Evolutionary conservation across 2,329 filamentous ascomycete genomes (phyloP), one percentile per base, ranked within the genome.

Genomic region (Drechslerella dactyloides): DNA sequence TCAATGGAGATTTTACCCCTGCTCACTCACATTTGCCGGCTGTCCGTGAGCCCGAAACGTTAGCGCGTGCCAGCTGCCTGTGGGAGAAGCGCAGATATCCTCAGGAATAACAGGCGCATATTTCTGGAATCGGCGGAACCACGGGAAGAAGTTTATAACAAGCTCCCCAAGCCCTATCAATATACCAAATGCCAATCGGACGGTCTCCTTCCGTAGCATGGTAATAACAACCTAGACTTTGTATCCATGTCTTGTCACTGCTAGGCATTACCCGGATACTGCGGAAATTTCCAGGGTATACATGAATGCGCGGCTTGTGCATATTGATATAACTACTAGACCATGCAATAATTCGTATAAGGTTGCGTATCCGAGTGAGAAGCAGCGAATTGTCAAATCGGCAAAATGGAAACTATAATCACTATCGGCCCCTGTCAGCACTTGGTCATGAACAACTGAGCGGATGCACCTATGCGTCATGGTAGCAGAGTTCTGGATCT

Each of bases 91-190:
- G 11, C 37, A 17, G 11, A 42, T 15, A 42, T 17, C 11, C 4
- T 42, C 11, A 42, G 37, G 37, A 13, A 4, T 42, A 42, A 15
- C 37, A 42, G 3, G 37, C 37, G n/a, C n/a, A 3, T 17, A 15
- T 17, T 42, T 42, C 13, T 4, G n/a, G 37, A 5, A 17, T 2
- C 4, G 15, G 56, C 66, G 66, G 66, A 70, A 70, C 54, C 59
- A 70, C 66, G 66, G 66, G 66, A 70, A 70, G 48, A 27, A 64
- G 58, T 63, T 63, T 50, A 54, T 58, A 64, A 64, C 54, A 70
- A 60, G 66, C 59, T 70, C 59, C 63, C 50, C 40, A 70, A 70
- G 66, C 59, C 63, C 59, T 59, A 54, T 54, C 23, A 57, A 48
- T 42, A 58, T 64, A 55, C 55, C 42, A 70, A 17, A 60, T 60